phyloP scores from a whole-genome alignment of 179 eudicot genomes.

The Patellifolia procumbens region DNA sequence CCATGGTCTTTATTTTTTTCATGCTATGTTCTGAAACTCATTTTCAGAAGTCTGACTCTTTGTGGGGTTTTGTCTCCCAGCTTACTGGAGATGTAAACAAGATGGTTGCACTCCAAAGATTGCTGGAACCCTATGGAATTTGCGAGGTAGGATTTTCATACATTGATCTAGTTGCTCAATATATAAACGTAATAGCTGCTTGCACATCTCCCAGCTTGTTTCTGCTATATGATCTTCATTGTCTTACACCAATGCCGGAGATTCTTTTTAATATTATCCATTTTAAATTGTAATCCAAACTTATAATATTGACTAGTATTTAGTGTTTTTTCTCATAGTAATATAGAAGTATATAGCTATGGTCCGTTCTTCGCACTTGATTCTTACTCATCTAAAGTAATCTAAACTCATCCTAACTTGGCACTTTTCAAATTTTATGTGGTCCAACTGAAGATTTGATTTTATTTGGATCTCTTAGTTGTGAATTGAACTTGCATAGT shows the following conservation, averaged over 20 bases:
- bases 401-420: too few species aligned
- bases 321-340: too few species aligned
- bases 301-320: too few species aligned
- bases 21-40: background rate
- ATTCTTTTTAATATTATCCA: background rate
- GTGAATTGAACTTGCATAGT: too few species aligned
- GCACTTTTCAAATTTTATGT: too few species aligned
- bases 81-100: slow-evolving; percentile 74
- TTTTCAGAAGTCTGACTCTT: slow-evolving; percentile 3
- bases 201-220: background rate
- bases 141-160: slow-evolving; percentile 65
- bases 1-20: background rate
- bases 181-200: background rate
- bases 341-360: too few species aligned
- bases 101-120: slow-evolving; percentile 83
- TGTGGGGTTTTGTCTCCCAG: slow-evolving; percentile 34
- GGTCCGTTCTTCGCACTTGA: too few species aligned
- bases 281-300: too few species aligned
- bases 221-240: background rate
- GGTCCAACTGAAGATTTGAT: too few species aligned
- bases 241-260: too few species aligned
- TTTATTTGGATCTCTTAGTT: too few species aligned
- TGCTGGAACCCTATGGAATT: slow-evolving; percentile 84
- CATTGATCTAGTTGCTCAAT: background rate
- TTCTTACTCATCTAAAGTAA: too few species aligned